These are phyloP conservation scores for Mrakia gelida DNA, from an alignment of 768 basidiomycete genomes.

Conservation along the genomic window DNA sequence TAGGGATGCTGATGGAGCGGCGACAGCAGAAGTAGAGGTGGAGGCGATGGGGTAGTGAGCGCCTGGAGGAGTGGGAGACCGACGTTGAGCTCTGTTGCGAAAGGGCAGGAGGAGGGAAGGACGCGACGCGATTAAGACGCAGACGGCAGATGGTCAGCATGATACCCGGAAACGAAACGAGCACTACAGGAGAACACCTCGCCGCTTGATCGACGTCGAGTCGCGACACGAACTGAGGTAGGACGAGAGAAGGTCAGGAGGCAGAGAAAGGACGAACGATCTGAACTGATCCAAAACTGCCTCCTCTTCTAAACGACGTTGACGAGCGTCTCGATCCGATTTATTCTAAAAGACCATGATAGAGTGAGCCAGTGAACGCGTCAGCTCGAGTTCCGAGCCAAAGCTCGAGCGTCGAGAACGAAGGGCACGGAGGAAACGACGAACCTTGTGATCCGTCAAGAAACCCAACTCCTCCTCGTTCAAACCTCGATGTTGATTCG, in stretches of 20 bases:
- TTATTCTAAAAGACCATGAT: neutral
- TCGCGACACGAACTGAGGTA: neutral
- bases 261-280: slow-evolving; percentile 2
- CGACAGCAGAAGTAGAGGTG: neutral
- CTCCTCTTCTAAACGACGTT: slow-evolving; percentile 38
- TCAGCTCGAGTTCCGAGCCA: no score
- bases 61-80: slow-evolving; percentile 18
- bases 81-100: slow-evolving; percentile 21
- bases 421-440: neutral
- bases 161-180: no score
- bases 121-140: neutral
- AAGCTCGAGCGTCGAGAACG: no score
- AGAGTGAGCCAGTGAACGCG: neutral
- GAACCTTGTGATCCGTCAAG: slow-evolving; percentile 39
- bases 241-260: neutral
- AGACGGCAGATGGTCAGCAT: neutral
- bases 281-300: slow-evolving; percentile 44
- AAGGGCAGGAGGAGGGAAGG: neutral
- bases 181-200: no score
- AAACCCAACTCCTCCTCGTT: slow-evolving; percentile 46
- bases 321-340: slow-evolving; percentile 35
- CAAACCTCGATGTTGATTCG: slow-evolving; percentile 48
- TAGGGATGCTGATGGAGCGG: neutral
- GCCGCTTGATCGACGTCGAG: no score
- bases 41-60: neutral